These are phyloP conservation scores for Otatea glauca DNA, from an alignment of 176 grass and related monocot species.

Conservation along the genomic window DNA sequence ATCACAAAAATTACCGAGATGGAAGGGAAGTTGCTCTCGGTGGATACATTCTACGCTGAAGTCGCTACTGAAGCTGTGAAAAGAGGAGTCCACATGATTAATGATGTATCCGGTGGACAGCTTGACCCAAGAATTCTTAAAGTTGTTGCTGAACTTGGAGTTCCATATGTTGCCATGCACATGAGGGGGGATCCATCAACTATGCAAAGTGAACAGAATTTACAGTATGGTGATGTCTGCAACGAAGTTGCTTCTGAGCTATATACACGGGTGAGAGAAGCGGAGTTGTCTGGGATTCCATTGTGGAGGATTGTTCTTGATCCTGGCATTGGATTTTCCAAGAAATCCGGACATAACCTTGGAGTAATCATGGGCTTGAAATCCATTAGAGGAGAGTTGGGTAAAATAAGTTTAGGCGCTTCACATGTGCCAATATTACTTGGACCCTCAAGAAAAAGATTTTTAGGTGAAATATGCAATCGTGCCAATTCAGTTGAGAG, in stretches of 20 bases:
- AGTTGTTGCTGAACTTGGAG: constrained; percentile 69
- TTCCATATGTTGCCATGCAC: constrained; percentile 88
- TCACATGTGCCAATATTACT: constrained; percentile 77
- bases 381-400: constrained; percentile 64
- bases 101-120: constrained; percentile 78
- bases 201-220: constrained; percentile 82
- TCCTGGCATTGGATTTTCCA: constrained; percentile 90
- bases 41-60: constrained; percentile 86
- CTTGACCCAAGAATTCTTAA: constrained; percentile 75
- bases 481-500: constrained; percentile 56
- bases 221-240: constrained; percentile 70
- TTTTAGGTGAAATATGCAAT: constrained; percentile 77
- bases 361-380: constrained; percentile 61
- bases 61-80: constrained; percentile 80
- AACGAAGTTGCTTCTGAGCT: constrained; percentile 80
- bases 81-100: constrained; percentile 80
- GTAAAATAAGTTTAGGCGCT: constrained; percentile 66
- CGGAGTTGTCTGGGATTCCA: constrained; percentile 72
- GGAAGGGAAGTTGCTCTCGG: constrained; percentile 71
- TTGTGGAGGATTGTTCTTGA: constrained; percentile 89
- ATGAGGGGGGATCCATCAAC: constrained; percentile 84
- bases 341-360: constrained; percentile 62
- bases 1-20: constrained; percentile 65
- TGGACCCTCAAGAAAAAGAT: constrained; percentile 76
- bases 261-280: constrained; percentile 53